Evolutionary conservation across 805 yeast species (phyloP).

Genomic region (Lachancea nothofagi): DNA sequence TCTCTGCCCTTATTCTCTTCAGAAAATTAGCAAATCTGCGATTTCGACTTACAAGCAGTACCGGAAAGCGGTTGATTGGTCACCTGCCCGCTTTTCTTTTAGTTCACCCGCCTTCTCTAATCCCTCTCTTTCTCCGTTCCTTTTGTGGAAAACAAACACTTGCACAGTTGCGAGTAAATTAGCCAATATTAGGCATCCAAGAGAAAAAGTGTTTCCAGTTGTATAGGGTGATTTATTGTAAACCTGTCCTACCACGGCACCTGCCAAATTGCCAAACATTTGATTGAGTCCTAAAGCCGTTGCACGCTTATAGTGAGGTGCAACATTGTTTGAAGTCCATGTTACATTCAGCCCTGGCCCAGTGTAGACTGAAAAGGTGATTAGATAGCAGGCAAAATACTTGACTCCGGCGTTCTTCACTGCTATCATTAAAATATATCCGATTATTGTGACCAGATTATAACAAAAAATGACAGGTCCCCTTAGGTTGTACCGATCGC

Average conservation of each 20-base stretch:
- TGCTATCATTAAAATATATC: slow-evolving; percentile 33
- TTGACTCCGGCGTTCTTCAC: slow-evolving; percentile 30
- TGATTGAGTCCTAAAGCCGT: slow-evolving; percentile 39
- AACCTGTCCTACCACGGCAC: slow-evolving; percentile 40
- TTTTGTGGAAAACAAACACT: slow-evolving; percentile 10
- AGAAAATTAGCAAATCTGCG: too few species aligned
- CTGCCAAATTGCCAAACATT: slow-evolving; percentile 41
- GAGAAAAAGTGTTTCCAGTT: slow-evolving; percentile 37
- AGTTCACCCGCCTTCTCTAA: too few species aligned
- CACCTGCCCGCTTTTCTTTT: too few species aligned
- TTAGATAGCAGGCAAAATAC: slow-evolving; percentile 31
- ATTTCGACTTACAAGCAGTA: too few species aligned
- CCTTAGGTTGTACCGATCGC: slow-evolving; percentile 30
- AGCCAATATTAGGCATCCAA: slow-evolving; percentile 31
- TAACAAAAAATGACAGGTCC: slow-evolving; percentile 31
- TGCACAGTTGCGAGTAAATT: slow-evolving; percentile 15
- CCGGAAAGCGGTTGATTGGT: too few species aligned
- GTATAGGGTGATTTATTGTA: slow-evolving; percentile 36
- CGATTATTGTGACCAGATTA: slow-evolving; percentile 29
- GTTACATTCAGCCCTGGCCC: slow-evolving; percentile 33
- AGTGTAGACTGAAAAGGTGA: slow-evolving; percentile 35
- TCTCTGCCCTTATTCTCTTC: too few species aligned
- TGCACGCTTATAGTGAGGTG: slow-evolving; percentile 39
- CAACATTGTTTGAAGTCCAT: slow-evolving; percentile 38
- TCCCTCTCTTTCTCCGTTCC: not conserved